phyloP scores from a whole-genome alignment of 2,329 filamentous ascomycete species.

The Fusarium newnesense region DNA sequence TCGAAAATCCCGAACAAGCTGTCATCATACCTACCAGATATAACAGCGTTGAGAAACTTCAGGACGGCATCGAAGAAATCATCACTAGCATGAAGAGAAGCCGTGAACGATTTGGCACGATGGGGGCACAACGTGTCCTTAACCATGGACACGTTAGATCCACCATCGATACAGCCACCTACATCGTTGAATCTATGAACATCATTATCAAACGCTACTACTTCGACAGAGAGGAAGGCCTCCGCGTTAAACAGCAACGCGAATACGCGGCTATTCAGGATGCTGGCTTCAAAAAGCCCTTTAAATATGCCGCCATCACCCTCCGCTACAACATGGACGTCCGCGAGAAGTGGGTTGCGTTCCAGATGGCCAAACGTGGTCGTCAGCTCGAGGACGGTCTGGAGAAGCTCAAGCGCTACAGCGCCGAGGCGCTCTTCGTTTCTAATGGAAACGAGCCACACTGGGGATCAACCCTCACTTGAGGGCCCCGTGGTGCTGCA shows the following conservation, averaged over 20 bases:
- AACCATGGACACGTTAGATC: not conserved
- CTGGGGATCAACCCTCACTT: not conserved
- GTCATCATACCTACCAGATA: not conserved
- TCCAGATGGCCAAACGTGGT: not conserved
- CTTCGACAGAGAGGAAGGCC: slow-evolving; percentile 14
- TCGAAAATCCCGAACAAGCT: accelerated
- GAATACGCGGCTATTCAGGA: not conserved
- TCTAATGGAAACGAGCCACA: not conserved
- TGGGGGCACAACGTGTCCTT: not conserved
- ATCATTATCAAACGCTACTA: slow-evolving; percentile 13
- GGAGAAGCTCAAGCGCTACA: slow-evolving; percentile 15
- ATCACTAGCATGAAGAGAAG: not conserved
- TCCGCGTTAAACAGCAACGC: not conserved
- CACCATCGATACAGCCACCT: not conserved
- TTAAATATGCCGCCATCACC: not conserved
- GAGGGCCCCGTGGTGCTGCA: not conserved
- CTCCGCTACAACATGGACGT: not conserved
- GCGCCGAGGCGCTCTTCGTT: not conserved
- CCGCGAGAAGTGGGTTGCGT: not conserved
- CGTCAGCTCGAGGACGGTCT: slow-evolving; percentile 6
- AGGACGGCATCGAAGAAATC: too few species aligned
- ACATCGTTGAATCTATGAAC: not conserved
- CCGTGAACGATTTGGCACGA: not conserved
- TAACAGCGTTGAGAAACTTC: not conserved
- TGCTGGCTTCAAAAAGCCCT: not conserved